Percentiles rank a stretch among this genome's conserved stretches.
Evolutionary conservation across 805 yeast genomes (phyloP).

Genomic region (Torulaspora franciscae): DNA sequence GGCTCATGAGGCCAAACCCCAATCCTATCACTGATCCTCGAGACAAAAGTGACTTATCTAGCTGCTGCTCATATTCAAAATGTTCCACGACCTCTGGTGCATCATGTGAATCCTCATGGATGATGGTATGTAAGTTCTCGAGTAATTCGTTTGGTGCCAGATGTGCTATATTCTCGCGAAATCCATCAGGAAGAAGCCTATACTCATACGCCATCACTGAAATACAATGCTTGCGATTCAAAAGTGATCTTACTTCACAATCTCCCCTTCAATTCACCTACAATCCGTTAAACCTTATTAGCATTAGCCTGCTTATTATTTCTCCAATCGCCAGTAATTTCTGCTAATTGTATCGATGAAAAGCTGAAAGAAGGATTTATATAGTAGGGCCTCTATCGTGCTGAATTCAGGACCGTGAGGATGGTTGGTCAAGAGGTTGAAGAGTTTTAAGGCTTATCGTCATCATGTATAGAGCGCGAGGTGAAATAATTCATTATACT

Average conservation of each 20-base stretch:
- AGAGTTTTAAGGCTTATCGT: neutral
- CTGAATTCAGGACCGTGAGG: neutral
- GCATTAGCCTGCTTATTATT: neutral
- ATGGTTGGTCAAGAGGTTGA: neutral
- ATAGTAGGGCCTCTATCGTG: neutral
- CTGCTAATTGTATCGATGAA: neutral
- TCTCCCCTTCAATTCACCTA: neutral
- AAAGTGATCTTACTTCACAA: neutral
- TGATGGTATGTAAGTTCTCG: conserved; percentile 29
- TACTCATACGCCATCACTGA: conserved; percentile 22
- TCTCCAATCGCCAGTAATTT: neutral
- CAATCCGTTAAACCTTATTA: neutral
- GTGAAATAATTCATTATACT: neutral
- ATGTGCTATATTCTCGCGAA: conserved; percentile 23
- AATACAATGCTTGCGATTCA: neutral
- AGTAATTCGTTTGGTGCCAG: conserved; percentile 26
- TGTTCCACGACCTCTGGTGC: conserved; percentile 58
- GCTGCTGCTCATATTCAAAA: conserved; percentile 67
- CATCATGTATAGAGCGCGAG: conserved; percentile 1
- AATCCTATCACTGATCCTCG: conserved; percentile 69
- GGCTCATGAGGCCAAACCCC: conserved; percentile 78
- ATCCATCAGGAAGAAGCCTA: conserved; percentile 19
- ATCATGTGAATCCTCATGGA: conserved; percentile 42
- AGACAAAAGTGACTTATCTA: conserved; percentile 57
- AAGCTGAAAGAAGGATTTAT: neutral